Base-by-base conservation (phyloP, 2,329 filamentous ascomycete genomes). In the Microdochium bolleyi region DNA sequence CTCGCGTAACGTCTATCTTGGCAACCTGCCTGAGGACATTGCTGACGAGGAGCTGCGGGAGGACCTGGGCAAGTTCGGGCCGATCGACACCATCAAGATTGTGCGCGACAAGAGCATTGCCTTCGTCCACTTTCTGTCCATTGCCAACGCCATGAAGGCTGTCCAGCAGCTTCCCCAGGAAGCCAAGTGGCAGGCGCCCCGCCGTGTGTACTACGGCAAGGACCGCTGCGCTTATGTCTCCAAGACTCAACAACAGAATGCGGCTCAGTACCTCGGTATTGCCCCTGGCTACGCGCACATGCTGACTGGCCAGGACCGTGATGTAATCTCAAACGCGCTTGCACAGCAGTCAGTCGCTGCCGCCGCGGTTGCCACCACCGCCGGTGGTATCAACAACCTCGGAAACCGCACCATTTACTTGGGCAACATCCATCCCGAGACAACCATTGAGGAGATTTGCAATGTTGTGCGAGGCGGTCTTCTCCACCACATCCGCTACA, bases 241-340 rank as follows among this genome's bases (percentile, higher is more conserved):
- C 55, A 99, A 99, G 81, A 99, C 94, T 0, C 94, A 99, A 73
- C 94, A 99, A 75, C 94, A 99, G 73, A 99, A 99, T 64, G 94
- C 94, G 8, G 94, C 94, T 32, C 94, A 99, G 72, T 99, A 97
- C 68, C 81, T 99, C 24, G 94, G 94, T 52, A 99, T 99, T 63
- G 91, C 94, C 21, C 94, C 94, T 37, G 92, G 92, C 25, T 96
- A 97, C 65, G 92, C 94, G 21, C 92, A 97, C 68, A 92, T 96
- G 70, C 79, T 99, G 59, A 97, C 96, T 62, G 92, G 91, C 50
- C 92, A 92, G 51, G 94, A 99, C 69, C 89, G 92, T 50, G 94
- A 99, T 65, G 79, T 99, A 61, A 97, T 99, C 66, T 96, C 92
- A 19, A 97, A 89, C 64, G 92, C 94, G 27, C 79, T 99, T 54